phyloP scores from a whole-genome alignment of 1,284 basidiomycete species.

The Tilletia caries region DNA sequence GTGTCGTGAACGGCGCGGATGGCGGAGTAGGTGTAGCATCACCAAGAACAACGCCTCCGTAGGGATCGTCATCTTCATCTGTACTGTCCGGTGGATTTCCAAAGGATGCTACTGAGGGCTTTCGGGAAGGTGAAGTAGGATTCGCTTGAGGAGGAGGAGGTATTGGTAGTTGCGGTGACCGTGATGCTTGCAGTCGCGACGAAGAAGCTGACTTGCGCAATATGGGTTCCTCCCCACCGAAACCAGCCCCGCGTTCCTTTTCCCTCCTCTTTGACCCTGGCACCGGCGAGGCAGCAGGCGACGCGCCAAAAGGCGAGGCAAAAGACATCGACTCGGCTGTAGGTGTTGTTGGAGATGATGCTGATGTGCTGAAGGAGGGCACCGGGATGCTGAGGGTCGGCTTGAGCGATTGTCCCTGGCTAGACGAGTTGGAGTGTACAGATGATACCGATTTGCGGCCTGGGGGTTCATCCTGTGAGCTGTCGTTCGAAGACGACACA shows the following conservation, averaged over 20 bases:
- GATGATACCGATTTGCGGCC: background rate
- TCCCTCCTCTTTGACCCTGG: background rate
- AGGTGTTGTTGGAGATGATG: conserved; percentile 3
- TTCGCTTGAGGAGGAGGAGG: too few relatives aligned
- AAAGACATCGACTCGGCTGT: background rate
- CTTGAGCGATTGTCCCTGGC: background rate
- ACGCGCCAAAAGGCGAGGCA: background rate
- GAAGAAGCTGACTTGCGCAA: background rate
- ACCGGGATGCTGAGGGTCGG: conserved; percentile 12
- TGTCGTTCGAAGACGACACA: background rate
- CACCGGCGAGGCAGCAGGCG: background rate
- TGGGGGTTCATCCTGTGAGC: background rate
- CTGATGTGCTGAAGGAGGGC: background rate
- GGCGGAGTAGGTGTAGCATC: background rate
- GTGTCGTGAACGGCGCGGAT: too few relatives aligned
- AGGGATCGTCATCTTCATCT: conserved; percentile 1
- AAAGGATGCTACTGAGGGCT: background rate
- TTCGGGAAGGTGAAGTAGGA: background rate
- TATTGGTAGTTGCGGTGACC: background rate
- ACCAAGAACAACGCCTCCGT: conserved; percentile 2
- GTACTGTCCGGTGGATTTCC: too few relatives aligned
- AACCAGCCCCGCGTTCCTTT: background rate
- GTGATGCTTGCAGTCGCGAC: background rate
- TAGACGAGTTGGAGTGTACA: background rate
- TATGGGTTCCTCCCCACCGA: background rate